Conservation (phyloP, 2,329 filamentous ascomycete species). For the Huntiella bhutanensis region DNA sequence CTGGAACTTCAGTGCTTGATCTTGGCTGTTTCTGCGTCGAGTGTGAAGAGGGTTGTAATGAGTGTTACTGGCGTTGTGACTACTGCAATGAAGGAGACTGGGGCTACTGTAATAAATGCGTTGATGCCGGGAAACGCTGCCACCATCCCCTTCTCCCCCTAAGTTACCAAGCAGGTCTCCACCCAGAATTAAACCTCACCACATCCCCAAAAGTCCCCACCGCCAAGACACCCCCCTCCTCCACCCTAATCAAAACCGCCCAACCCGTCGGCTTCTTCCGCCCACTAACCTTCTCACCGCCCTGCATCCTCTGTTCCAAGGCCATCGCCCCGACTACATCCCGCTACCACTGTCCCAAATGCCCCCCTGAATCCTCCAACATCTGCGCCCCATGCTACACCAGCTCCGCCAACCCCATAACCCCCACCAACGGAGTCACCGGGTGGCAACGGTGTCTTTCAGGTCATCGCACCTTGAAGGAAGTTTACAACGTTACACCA, state of each 20-base stretch:
- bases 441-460: slow-evolving; percentile 71
- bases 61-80: slow-evolving; percentile 80
- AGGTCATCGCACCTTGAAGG: slow-evolving; percentile 68
- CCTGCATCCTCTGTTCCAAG: slow-evolving; percentile 61
- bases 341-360: slow-evolving; percentile 65
- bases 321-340: slow-evolving; percentile 50
- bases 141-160: slow-evolving; percentile 66
- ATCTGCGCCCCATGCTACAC: slow-evolving; percentile 65
- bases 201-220: background rate
- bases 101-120: slow-evolving; percentile 81
- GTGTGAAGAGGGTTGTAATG: slow-evolving; percentile 55
- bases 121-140: slow-evolving; percentile 65
- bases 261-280: slow-evolving; percentile 37
- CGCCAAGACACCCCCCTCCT: background rate
- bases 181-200: background rate
- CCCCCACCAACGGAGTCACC: slow-evolving; percentile 51
- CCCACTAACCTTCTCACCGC: slow-evolving; percentile 51
- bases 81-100: slow-evolving; percentile 81
- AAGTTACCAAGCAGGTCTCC: slow-evolving; percentile 31
- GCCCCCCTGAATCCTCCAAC: slow-evolving; percentile 63
- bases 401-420: slow-evolving; percentile 45
- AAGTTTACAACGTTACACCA: slow-evolving; percentile 53
- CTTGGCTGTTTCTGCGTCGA: slow-evolving; percentile 69
- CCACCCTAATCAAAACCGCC: slow-evolving; percentile 13
- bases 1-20: slow-evolving; percentile 36